These are phyloP conservation scores for Castanea mollissima DNA, from an alignment of 306 rosid genomes.

Conservation along the genomic window DNA sequence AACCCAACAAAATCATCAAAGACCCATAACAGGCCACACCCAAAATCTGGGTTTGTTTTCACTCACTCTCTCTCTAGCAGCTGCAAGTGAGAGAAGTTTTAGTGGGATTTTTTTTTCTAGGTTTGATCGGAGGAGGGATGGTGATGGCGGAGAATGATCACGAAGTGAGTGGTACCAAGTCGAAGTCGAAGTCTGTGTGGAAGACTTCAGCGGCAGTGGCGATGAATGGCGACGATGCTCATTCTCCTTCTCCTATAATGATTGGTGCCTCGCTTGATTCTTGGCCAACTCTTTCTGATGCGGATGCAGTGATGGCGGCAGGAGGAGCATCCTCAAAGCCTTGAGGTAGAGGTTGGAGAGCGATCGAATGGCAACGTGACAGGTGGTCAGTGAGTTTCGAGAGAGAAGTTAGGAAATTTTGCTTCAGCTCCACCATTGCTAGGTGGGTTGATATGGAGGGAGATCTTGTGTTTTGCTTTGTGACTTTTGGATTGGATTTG, in stretches of 20 bases:
- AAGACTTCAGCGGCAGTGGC: conserved; percentile 53
- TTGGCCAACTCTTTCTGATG: conserved; percentile 88
- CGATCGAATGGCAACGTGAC: too few relatives aligned
- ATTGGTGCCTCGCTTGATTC: conserved; percentile 52
- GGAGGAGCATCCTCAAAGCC: conserved; percentile 20
- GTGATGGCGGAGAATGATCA: conserved; percentile 65
- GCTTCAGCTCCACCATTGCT: conserved; percentile 93
- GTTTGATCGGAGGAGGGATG: conserved; percentile 49
- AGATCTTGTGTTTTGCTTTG: conserved; percentile 53
- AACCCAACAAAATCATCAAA: too few relatives aligned
- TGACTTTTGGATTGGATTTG: conserved; percentile 34
- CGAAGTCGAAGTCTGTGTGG: conserved; percentile 62
- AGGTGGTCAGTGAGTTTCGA: conserved; percentile 77
- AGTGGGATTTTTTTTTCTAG: neutral
- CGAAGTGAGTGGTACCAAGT: conserved; percentile 47
- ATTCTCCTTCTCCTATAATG: conserved; percentile 37
- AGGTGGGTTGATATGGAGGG: conserved; percentile 67
- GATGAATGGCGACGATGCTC: conserved; percentile 31
- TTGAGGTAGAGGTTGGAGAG: too few relatives aligned
- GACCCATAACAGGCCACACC: too few relatives aligned
- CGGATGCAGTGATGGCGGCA: neutral
- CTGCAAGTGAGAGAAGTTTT: neutral
- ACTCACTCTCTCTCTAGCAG: too few relatives aligned
- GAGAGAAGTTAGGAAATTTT: conserved; percentile 78
- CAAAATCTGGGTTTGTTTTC: too few relatives aligned